Base-by-base conservation (phyloP, 768 basidiomycete species). In the Pulveroboletus ravenelii region DNA sequence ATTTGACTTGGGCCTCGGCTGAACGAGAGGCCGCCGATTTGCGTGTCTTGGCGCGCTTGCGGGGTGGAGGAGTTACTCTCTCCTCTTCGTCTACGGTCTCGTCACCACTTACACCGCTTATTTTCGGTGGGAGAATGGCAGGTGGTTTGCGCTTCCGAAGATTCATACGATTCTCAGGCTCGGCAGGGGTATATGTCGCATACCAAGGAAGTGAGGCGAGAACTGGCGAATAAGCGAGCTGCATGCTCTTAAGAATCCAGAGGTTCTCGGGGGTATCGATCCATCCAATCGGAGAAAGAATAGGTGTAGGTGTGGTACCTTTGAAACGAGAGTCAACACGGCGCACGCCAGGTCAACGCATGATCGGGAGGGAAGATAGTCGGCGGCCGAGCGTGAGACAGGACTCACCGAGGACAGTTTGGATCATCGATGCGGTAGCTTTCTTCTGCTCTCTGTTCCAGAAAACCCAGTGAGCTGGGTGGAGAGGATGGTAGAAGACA, bases 381-480 rank as follows among this genome's bases (percentile, higher is more conserved):
- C 30, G 40, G 43, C 31, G 18, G 30, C 10, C 31, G 38, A 43
- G 20, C 6, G 45, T 2, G 41, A 41, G 35, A 45, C 17, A 39
- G 38, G 36, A 77, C 82, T 60, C 62, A 84, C 84, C 67, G 45
- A 78, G 66, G 48, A 83, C 70, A 40, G 72, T 73, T 61, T 80
- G 75, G 30, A 86, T 78, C 48, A 75, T 62, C n/a, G 65, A 64
- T 14, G 80, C 80, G 15, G 80, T 82, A 20, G 63, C 64, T 49
- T 60, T 64, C 61, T 76, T 78, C 58, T 73, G 70, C 42, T 73
- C 74, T 53, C 71, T 73, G 41, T 72, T 75, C 84, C 84, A 86
- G 61, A 86, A 78, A n/a, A 80, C 65, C 77, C 79, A 80, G 58
- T 84, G 82, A 6, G 75, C 78, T 13, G 76, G 76, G 62, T 83